A percentile compares a stretch with the other conserved stretches of the same genome.
These are phyloP conservation scores for Mollisia scopiformis DNA, from an alignment of 2,329 filamentous ascomycete species.

Conservation along the genomic window DNA sequence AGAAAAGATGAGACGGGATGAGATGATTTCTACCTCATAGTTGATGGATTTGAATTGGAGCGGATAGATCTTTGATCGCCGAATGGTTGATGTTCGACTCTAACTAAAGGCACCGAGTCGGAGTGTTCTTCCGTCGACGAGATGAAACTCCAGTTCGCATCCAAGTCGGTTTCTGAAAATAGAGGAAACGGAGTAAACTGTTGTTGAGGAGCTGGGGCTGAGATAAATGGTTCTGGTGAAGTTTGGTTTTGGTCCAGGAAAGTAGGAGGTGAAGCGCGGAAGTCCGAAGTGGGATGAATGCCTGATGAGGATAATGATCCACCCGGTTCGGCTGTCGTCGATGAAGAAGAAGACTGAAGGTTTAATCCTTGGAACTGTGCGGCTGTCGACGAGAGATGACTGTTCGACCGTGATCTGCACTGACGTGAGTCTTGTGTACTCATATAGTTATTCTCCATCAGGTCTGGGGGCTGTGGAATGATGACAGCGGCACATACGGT, in stretches of 20 bases:
- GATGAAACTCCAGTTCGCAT: slow-evolving; percentile 34
- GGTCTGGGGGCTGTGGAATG: slow-evolving; percentile 33
- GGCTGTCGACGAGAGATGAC: slow-evolving; percentile 35
- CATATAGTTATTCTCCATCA: slow-evolving; percentile 38
- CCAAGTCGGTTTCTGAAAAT: slow-evolving; percentile 32
- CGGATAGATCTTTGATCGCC: slow-evolving; percentile 23
- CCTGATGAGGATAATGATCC: slow-evolving; percentile 23
- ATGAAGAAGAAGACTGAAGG: slow-evolving; percentile 26
- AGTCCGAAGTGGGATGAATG: slow-evolving; percentile 15
- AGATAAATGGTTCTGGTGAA: slow-evolving; percentile 26
- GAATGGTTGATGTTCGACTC: slow-evolving; percentile 25
- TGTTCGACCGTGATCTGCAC: slow-evolving; percentile 36
- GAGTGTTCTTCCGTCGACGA: slow-evolving; percentile 30
- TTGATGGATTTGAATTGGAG: slow-evolving; percentile 31
- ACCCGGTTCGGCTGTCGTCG: slow-evolving; percentile 22
- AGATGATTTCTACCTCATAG: slow-evolving; percentile 32
- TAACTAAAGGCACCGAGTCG: slow-evolving; percentile 25
- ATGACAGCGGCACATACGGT: slow-evolving; percentile 35
- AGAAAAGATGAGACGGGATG: background rate
- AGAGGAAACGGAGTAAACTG: slow-evolving; percentile 33
- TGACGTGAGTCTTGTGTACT: slow-evolving; percentile 37
- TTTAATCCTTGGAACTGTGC: slow-evolving; percentile 35
- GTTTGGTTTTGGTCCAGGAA: slow-evolving; percentile 26
- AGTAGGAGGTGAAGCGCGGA: slow-evolving; percentile 21
- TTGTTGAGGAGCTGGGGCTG: slow-evolving; percentile 30